Conservation (phyloP, 164 flowering plant species). For the Vitis labrusca region DNA sequence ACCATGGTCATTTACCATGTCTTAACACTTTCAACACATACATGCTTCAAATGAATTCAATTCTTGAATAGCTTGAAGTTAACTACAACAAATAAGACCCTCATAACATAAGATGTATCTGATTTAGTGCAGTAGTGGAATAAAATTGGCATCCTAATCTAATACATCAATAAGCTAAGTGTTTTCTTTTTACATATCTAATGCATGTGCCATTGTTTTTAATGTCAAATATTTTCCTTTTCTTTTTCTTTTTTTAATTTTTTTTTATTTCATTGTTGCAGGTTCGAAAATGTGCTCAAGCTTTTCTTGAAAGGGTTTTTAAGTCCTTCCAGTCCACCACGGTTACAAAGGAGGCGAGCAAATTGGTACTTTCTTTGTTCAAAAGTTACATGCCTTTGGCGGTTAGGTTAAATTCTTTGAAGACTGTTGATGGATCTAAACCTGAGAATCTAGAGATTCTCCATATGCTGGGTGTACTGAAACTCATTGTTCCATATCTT, state of each 20-base stretch:
- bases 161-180: too few relatives aligned
- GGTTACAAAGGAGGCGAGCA: slow-evolving; percentile 58
- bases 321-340: slow-evolving; percentile 37
- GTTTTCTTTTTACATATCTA: too few relatives aligned
- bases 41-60: too few relatives aligned
- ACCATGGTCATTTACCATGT: too few relatives aligned
- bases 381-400: slow-evolving; percentile 46
- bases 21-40: too few relatives aligned
- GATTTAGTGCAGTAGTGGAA: too few relatives aligned
- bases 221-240: background rate
- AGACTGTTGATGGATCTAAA: slow-evolving; percentile 34
- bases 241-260: background rate
- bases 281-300: slow-evolving; percentile 85
- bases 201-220: too few relatives aligned
- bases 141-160: too few relatives aligned
- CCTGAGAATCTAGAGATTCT: slow-evolving; percentile 57
- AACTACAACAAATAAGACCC: too few relatives aligned
- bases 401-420: slow-evolving; percentile 27
- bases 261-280: slow-evolving; percentile 24
- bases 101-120: too few relatives aligned
- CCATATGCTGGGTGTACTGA: slow-evolving; percentile 63
- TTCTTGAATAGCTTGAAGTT: too few relatives aligned
- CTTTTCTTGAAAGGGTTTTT: slow-evolving; percentile 53
- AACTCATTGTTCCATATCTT: slow-evolving; percentile 46
- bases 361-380: slow-evolving; percentile 40